Evolutionary conservation across 371 early-diverging fungal species (phyloP), one percentile per base, ranked within the genome.

Genomic region (Apophysomyces sp.): DNA sequence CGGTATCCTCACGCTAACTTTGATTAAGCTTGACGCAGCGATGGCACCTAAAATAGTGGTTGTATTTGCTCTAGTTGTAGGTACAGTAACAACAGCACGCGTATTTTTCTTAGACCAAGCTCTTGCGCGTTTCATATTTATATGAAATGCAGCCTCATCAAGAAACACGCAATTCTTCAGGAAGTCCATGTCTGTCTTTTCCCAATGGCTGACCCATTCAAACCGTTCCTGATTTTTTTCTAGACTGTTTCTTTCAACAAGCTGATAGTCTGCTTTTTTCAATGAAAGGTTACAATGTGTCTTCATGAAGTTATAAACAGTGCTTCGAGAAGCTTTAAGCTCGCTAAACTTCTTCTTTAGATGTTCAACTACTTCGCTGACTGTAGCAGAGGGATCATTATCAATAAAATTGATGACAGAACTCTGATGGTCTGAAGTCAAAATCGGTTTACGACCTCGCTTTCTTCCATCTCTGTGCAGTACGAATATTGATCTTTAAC

Each of bases 161-260:
- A 60, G 41, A 55, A 60, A 59, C 37, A 37, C 5, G 37, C 37
- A 34, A 34, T 37, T 37, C n/a, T 11, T 11, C 37, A 24, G 55
- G 55, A 58, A 60, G 32, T 61, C 32, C 57, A 66, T 56, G 32
- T 61, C 52, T 16, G 60, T 61, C 13, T 66, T 24, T 36, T 61
- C 60, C 67, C 61, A 66, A n/a, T 60, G 32, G 8, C 30, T 34
- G 44, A 66, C 54, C 61, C 61, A 55, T 56, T 60, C 52, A 27
- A 60, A n/a, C n/a, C n/a, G n/a, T n/a, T n/a, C n/a, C n/a, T n/a
- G n/a, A n/a, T n/a, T n/a, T n/a, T n/a, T n/a, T n/a, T n/a, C n/a
- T n/a, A n/a, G n/a, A 29, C 67, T 63, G 27, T 68, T 68, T 60
- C 68, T 60, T 36, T 59, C 68, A 5, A 53, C 13, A 60, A 54